A percentile compares a stretch with the other conserved stretches of the same genome.
Conservation (phyloP, 73 alveolate species). For the Paramecium sonneborni region DNA sequence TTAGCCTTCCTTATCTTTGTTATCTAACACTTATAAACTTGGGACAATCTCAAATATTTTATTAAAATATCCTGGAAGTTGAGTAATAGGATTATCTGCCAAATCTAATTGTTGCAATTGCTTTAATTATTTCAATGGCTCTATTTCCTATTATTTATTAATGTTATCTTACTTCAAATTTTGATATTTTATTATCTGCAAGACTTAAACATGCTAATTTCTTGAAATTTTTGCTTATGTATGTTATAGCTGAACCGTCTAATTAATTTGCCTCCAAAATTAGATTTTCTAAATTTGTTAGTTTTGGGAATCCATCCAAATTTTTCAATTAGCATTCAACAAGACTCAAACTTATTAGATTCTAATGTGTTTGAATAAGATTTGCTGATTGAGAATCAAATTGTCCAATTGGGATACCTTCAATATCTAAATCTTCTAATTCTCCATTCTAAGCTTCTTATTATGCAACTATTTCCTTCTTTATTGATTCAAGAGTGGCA, state of each 20-base stretch:
- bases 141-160: neutral
- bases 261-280: slow-evolving; percentile 1
- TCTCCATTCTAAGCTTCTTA: neutral
- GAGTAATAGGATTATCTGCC: slow-evolving; percentile 19
- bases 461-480: neutral
- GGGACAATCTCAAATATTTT: neutral
- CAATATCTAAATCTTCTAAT: slow-evolving; percentile 30
- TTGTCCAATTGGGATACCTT: neutral
- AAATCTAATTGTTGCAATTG: slow-evolving; percentile 16
- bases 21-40: neutral
- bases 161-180: slow-evolving; percentile 10
- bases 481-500: neutral
- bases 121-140: neutral
- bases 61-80: neutral
- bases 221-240: slow-evolving; percentile 15
- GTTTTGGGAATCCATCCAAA: slow-evolving; percentile 42
- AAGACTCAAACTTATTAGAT: neutral
- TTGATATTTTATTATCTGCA: neutral
- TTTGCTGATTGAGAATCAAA: neutral
- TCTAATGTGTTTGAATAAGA: neutral
- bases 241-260: neutral
- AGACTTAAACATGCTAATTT: neutral
- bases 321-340: neutral
- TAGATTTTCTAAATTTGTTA: neutral
- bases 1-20: neutral